These are phyloP conservation scores for Ophiostoma pallidulum DNA, from an alignment of 2,329 filamentous ascomycete species.

Conservation along the genomic window DNA sequence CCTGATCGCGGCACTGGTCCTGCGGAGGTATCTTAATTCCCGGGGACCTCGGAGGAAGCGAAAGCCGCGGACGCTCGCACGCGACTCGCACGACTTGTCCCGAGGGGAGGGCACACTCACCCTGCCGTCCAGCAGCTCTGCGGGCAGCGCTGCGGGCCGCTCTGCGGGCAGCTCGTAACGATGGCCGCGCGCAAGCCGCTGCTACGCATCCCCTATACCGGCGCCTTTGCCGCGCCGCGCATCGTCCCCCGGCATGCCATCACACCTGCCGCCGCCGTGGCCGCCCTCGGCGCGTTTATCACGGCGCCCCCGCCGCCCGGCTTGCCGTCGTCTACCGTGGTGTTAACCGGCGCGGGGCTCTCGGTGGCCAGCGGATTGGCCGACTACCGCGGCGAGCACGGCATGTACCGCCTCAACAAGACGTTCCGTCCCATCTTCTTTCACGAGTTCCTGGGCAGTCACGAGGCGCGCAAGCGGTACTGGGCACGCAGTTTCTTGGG, in stretches of 20 bases:
- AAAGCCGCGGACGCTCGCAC: no score
- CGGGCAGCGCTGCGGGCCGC: no score
- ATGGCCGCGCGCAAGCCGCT: constrained; percentile 56
- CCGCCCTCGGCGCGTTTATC: constrained; percentile 70
- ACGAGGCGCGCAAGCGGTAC: constrained; percentile 83
- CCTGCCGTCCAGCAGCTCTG: no score
- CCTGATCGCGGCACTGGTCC: no score
- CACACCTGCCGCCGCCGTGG: constrained; percentile 62
- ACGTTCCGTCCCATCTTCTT: constrained; percentile 87
- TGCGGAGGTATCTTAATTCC: no score
- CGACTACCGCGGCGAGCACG: constrained; percentile 82
- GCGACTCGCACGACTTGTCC: no score
- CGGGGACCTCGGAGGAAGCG: no score
- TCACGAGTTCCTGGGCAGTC: constrained; percentile 72
- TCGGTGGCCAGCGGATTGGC: constrained; percentile 88
- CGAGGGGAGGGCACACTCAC: no score
- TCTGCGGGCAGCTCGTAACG: no score
- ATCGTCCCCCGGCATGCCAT: constrained; percentile 65
- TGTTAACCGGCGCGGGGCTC: constrained; percentile 74
- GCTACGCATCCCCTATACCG: constrained; percentile 86
- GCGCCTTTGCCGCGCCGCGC: constrained; percentile 63
- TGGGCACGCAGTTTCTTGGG: constrained; percentile 94
- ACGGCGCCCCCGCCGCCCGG: constrained; percentile 44
- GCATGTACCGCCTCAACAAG: constrained; percentile 88
- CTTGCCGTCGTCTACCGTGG: constrained; percentile 38